Base-by-base conservation (phyloP, 257 asterid species). In the Solanum paucissectum region DNA sequence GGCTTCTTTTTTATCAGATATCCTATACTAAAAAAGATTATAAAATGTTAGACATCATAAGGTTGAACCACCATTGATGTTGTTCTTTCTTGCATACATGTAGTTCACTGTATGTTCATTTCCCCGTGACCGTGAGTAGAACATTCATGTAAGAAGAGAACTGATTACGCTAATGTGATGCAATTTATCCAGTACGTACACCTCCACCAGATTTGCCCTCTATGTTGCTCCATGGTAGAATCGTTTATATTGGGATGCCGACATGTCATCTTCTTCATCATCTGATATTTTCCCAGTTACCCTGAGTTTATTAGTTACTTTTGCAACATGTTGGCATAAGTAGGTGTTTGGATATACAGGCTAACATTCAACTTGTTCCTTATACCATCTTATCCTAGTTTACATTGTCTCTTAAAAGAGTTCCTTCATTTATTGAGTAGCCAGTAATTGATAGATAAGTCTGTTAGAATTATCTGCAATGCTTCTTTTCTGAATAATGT, bases 171-270 rank as follows among this genome's bases (percentile, higher is more conserved):
- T 91, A 94, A 93, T 84, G 86, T 29, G 32, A 29, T 92, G 94
- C 64, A 33, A 69, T 73, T 93, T 92, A 92, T 91, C 94, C 94
- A 91, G 9, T 37, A 37, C 40, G 92, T 89, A 91, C 93, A 87
- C 98, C 98, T 75, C 99, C 98, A 25, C 98, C 98, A 9, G 98
- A 96, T 93, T 93, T 94, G 90, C 98, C 98, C 27, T 95, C 99
- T 4, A 52, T 95, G 88, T 76, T 96, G 88, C 94, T 96, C 68
- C 91, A 93, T 27, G 98, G 96, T 84, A 91, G 98, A 88, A 94
- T 94, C 46, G 97, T 96, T 76, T 96, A 92, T 89, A 95, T 95
- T 92, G 98, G 98, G 89, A 95, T 95, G 98, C 98, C 99, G 87
- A 98, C 95, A 29, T 42, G 91, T 25, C 33, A n/a, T 37, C 6